These are phyloP conservation scores for Salvia sclarea DNA, from an alignment of 305 asterid species.

Conservation along the genomic window DNA sequence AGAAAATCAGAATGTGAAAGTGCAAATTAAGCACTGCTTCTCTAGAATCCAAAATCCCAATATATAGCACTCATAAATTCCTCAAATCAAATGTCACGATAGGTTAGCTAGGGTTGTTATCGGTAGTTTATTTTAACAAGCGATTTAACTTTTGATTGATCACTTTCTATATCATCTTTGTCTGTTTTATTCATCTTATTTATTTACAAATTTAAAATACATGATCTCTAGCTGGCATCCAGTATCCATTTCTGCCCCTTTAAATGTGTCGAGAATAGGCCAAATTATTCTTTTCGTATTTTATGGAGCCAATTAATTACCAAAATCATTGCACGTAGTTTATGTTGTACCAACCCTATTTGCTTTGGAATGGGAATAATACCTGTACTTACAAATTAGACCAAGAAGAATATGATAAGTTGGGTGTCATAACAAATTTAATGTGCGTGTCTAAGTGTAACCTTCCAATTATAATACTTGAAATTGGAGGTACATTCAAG, in stretches of 20 bases:
- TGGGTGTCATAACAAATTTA: background rate
- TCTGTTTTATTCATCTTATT: constrained; percentile 19
- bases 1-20: constrained; percentile 9
- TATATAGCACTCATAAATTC: constrained; percentile 29
- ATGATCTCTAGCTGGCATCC: constrained; percentile 40
- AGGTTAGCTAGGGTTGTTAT: constrained; percentile 15
- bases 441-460: constrained; percentile 30
- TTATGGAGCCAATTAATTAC: too few relatives aligned
- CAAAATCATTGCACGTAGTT: too few relatives aligned
- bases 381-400: background rate
- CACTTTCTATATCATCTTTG: constrained; percentile 2
- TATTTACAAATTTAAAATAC: constrained; percentile 1
- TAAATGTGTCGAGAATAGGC: too few relatives aligned
- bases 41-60: constrained; percentile 14
- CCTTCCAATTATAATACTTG: constrained; percentile 14
- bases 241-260: constrained; percentile 16
- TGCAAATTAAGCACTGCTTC: constrained; percentile 11
- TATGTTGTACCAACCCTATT: too few relatives aligned
- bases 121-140: constrained; percentile 21
- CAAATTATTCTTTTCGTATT: too few relatives aligned
- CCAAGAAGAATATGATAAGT: constrained; percentile 1
- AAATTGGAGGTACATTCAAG: constrained; percentile 15
- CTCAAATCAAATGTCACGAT: constrained; percentile 18
- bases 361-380: background rate
- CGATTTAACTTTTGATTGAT: constrained; percentile 5